Evolutionary conservation across 208 protist genomes (phyloP), one percentile per base, ranked within the genome.

Genomic region (Trypanosomatidae sp.): DNA sequence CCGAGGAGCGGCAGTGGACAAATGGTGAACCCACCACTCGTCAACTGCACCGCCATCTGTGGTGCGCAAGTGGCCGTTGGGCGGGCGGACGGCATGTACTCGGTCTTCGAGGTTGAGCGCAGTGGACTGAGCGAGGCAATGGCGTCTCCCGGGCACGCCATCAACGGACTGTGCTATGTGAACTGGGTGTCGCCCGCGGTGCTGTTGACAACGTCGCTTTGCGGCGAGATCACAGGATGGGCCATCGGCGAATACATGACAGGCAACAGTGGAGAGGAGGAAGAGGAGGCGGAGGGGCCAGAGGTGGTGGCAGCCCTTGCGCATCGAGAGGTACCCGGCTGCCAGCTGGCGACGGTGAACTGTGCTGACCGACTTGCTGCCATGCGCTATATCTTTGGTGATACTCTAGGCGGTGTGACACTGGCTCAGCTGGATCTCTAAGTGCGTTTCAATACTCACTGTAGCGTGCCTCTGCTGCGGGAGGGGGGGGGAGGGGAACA

Each of bases 181-280:
- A 73, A 83, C 33, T 96, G 89, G 86, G 69, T 79, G 6, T 30
- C 55, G 6, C 39, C 62, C 17, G 64, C 62, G 25, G 68, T 80
- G n/a, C 80, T 93, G 15, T 60, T 96, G 28, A 94, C 91, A 0
- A 80, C 85, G 13, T 91, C 91, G 3, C 66, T 94, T 30, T 93
- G 91, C 56, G 91, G 91, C 5, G 86, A 93, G 17, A 62, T 96
- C 36, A 90, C 87, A n/a, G 79, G 79, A 15, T 96, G 91, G 91
- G 85, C 83, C 62, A 79, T 96, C 4, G 74, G 69, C 0, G 74
- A 30, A 3, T 86, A 85, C 28, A 47, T 91, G 15, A 59, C 44
- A 62, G 69, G 47, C 55, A 46, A 43, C 66, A 33, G 50, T 46
- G 65, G 50, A n/a, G 65, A 49, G 66, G 73, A 71, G 52, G 73